Evolutionary conservation across 345 rosid genomes (phyloP).

Genomic region (Linum usitatissimum): DNA sequence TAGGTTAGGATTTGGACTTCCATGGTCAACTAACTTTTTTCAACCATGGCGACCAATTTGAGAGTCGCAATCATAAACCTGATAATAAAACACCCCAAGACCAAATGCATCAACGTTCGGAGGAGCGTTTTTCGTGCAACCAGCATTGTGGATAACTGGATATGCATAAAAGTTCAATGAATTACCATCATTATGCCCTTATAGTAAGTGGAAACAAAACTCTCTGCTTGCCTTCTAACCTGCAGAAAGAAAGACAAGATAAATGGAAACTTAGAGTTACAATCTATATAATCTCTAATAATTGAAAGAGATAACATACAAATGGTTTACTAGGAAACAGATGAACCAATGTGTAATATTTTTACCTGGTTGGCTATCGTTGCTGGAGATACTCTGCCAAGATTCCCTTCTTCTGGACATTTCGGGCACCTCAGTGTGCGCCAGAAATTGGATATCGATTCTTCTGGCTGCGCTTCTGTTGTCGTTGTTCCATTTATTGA

Average conservation of each 20-base stretch:
- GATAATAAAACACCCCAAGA: too few species aligned
- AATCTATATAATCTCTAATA: not conserved
- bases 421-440: constrained; percentile 51
- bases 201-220: constrained; percentile 61
- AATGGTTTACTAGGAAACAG: too few species aligned
- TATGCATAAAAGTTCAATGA: too few species aligned
- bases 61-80: too few species aligned
- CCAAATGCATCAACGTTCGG: too few species aligned
- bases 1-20: too few species aligned
- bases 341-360: not conserved
- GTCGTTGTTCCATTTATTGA: constrained; percentile 25
- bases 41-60: too few species aligned
- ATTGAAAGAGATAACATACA: not conserved
- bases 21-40: too few species aligned
- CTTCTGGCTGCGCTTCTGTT: constrained; percentile 32
- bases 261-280: not conserved
- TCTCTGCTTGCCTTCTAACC: constrained; percentile 80
- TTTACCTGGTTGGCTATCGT: constrained; percentile 84
- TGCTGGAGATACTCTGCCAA: constrained; percentile 56
- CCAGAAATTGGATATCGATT: constrained; percentile 52
- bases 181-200: constrained; percentile 87
- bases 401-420: constrained; percentile 59
- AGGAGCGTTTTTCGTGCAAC: too few species aligned
- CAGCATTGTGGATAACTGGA: too few species aligned
- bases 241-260: constrained; percentile 19